Conservation (phyloP, 116 monocot genomes). For the Cymodocea nodosa region DNA sequence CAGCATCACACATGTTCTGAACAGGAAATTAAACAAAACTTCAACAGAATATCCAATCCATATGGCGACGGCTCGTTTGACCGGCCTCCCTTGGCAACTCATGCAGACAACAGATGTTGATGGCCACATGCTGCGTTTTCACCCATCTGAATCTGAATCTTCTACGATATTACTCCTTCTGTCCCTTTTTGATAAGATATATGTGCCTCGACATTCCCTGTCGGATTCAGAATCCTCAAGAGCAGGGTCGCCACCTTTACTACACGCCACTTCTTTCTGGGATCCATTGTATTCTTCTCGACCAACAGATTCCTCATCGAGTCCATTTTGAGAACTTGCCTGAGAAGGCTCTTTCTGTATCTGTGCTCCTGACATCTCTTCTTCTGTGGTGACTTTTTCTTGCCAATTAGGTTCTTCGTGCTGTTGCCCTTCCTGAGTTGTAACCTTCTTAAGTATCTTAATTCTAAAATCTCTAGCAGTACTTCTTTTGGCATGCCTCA, state of each 20-base stretch:
- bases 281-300: constrained; percentile 14
- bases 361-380: constrained; percentile 8
- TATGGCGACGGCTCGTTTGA: too few relatives aligned
- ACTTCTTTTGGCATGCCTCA: constrained; percentile 91
- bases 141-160: constrained; percentile 6
- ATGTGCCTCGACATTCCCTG: constrained; percentile 26
- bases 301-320: constrained; percentile 25
- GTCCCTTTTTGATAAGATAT: constrained; percentile 32
- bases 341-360: constrained; percentile 8
- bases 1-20: too few relatives aligned
- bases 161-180: constrained; percentile 43
- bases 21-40: too few relatives aligned
- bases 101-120: too few relatives aligned
- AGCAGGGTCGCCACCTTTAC: constrained; percentile 12
- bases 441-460: constrained; percentile 20
- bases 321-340: constrained; percentile 19
- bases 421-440: constrained; percentile 8
- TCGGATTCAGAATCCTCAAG: constrained; percentile 40
- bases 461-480: constrained; percentile 88
- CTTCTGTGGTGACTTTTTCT: constrained; percentile 10
- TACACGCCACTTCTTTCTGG: constrained; percentile 11
- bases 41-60: too few relatives aligned
- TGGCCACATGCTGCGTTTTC: too few relatives aligned
- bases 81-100: too few relatives aligned
- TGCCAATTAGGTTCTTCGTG: constrained; percentile 1